These are phyloP conservation scores for Schizochytrium sp. DNA, from an alignment of 108 stramenopile genomes.

Conservation along the genomic window DNA sequence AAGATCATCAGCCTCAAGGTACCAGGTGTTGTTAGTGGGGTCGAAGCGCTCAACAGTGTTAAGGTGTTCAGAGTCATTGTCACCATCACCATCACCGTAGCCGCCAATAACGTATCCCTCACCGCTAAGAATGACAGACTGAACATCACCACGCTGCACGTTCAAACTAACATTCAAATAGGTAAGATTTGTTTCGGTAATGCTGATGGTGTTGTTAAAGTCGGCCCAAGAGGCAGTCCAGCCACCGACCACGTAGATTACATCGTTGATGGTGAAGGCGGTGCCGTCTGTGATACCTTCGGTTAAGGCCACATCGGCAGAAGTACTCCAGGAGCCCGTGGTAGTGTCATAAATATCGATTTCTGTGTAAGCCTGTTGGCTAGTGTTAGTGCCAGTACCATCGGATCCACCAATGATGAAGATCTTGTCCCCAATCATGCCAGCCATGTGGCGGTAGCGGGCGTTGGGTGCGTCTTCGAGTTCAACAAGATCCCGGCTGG, in stretches of 20 bases:
- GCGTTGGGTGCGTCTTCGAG: not conserved
- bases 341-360: not conserved
- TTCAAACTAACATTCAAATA: not conserved
- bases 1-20: not conserved
- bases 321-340: constrained; percentile 8
- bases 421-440: not conserved
- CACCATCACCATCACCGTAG: not conserved
- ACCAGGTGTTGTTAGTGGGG: not conserved
- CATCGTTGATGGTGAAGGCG: constrained; percentile 10
- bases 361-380: not conserved
- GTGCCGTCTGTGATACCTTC: constrained; percentile 9
- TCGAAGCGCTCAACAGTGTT: constrained; percentile 12
- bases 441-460: constrained; percentile 13
- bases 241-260: constrained; percentile 1
- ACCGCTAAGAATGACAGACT: not conserved
- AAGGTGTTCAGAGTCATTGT: not conserved
- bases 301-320: not conserved
- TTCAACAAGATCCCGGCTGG: not conserved
- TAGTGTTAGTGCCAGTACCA: not conserved
- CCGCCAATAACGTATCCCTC: constrained; percentile 25
- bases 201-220: not conserved
- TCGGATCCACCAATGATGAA: not conserved
- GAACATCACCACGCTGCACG: constrained; percentile 9
- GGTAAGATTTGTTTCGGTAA: constrained; percentile 6
- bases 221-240: not conserved